Evolutionary conservation across 306 rosid species (phyloP).

Genomic region (Oxytropis ochrocephala): DNA sequence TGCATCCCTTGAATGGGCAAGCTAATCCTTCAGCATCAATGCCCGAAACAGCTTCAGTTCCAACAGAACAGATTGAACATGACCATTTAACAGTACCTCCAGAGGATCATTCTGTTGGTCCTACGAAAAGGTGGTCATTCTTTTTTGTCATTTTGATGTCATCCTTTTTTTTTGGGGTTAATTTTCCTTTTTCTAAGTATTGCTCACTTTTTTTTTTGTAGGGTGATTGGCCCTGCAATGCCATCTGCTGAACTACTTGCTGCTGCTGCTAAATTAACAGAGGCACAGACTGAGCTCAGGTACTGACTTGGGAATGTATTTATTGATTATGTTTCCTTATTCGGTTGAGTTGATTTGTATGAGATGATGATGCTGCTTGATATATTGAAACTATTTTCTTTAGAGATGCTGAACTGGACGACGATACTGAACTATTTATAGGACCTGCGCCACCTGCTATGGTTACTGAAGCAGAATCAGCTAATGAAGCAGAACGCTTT

Average conservation of each 20-base stretch:
- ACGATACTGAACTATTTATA: conserved; percentile 53
- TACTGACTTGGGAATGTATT: conserved; percentile 2
- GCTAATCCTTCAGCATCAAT: conserved; percentile 16
- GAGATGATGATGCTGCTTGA: not conserved
- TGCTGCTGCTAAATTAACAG: conserved; percentile 93
- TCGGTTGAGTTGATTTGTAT: not conserved
- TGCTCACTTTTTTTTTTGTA: conserved; percentile 30
- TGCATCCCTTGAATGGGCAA: conserved; percentile 25
- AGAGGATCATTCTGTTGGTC: conserved; percentile 50
- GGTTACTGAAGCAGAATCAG: conserved; percentile 80
- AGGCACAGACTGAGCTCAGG: conserved; percentile 83
- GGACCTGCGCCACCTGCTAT: conserved; percentile 92
- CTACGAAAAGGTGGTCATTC: conserved; percentile 52
- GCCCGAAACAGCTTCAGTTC: conserved; percentile 34
- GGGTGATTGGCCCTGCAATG: conserved; percentile 88
- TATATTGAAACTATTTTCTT: conserved; percentile 10
- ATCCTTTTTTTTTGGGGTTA: not conserved
- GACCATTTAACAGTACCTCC: conserved; percentile 18
- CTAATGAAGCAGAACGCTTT: conserved; percentile 91
- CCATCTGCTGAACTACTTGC: conserved; percentile 93
- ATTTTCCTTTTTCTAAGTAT: not conserved
- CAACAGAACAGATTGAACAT: conserved; percentile 24
- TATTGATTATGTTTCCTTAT: not conserved
- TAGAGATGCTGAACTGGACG: conserved; percentile 75
- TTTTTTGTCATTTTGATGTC: not conserved